phyloP scores from a whole-genome alignment of 306 rosid species.

The Prunus campanulata region DNA sequence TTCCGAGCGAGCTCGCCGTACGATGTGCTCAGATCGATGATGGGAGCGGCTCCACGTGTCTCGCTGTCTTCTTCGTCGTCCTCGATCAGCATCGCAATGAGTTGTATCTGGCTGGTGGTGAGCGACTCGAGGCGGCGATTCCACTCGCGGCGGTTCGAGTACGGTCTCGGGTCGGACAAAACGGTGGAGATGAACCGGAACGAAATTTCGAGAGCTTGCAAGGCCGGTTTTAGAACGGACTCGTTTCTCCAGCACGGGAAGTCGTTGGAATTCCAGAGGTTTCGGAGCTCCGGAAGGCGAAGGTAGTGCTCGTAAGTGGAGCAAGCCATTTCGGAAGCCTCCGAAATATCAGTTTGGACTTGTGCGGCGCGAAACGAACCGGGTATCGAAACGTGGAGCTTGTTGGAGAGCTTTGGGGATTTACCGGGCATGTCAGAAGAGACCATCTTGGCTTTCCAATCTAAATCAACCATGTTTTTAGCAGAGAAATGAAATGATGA shows the following conservation, averaged over 20 bases:
- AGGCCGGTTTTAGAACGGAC: conserved; percentile 64
- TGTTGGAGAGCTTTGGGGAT: conserved; percentile 53
- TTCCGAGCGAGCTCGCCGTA: conserved; percentile 40
- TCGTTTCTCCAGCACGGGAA: conserved; percentile 74
- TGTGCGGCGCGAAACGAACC: conserved; percentile 28
- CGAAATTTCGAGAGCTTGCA: conserved; percentile 76
- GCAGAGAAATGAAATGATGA: background rate
- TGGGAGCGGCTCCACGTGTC: conserved; percentile 59
- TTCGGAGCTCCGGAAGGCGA: conserved; percentile 60
- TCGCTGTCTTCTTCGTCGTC: conserved; percentile 52
- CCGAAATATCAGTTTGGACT: conserved; percentile 39
- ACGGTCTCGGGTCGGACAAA: conserved; percentile 69
- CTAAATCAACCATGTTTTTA: conserved; percentile 63
- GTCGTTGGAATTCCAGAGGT: conserved; percentile 51
- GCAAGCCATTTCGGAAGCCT: conserved; percentile 53
- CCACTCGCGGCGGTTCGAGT: conserved; percentile 73
- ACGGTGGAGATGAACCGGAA: conserved; percentile 66
- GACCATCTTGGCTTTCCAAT: conserved; percentile 64
- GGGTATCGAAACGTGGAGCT: conserved; percentile 38
- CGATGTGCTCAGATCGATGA: conserved; percentile 33
- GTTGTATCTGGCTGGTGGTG: conserved; percentile 46
- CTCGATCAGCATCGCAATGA: conserved; percentile 60
- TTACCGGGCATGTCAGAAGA: conserved; percentile 49
- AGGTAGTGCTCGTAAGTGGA: conserved; percentile 71
- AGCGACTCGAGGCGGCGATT: conserved; percentile 58